Evolutionary conservation across 495 filamentous ascomycete species (phyloP), one percentile per base, ranked within the genome.

Genomic region (Acidiella bohemica): DNA sequence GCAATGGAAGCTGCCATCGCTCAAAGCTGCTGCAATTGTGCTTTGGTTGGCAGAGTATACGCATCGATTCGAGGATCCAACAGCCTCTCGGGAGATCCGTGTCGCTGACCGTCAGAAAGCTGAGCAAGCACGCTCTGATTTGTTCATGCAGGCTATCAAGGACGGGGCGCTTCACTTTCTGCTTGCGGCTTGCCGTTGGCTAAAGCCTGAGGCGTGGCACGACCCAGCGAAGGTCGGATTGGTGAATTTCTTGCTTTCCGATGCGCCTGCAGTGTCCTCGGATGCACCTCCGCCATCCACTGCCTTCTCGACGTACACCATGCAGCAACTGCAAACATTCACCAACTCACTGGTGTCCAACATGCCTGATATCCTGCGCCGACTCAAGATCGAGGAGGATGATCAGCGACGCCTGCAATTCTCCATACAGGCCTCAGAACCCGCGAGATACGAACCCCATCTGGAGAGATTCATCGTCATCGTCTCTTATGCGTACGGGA

Each of bases 21-120:
- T 95, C 19, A 78, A 84, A 42, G 84, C 85, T 35, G 77, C 84
- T 2, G 65, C 81, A 7, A 68, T 68, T 19, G 71, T 74, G 4
- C 80, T 79, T 67, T 99, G 90, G 90, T 69, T 95, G 26, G 76
- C 81, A 31, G 84, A 94, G 41, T 94, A 94, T 57, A 93, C 83
- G 55, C 83, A 78, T 11, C 85, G 81, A 67, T 93, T 84, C 55
- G 66, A 78, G 44, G 87, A 94, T 49, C 61, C 65, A 39, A 65
- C 66, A 31, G 63, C 61, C 27, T 63, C 66, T 19, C 66, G 64
- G 3, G 61, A 67, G n/a, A 56, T 73, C 18, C 61, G 67, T 13
- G 69, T 67, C 0, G 64, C 72, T 46, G 70, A 80, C 44, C 58
- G 73, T 5, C 69, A 75, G 33, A 67, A 67, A 23, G 84, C 90